These are phyloP conservation scores for Irineochytrium annulatum DNA, from an alignment of 192 early-diverging fungal species.

Conservation along the genomic window DNA sequence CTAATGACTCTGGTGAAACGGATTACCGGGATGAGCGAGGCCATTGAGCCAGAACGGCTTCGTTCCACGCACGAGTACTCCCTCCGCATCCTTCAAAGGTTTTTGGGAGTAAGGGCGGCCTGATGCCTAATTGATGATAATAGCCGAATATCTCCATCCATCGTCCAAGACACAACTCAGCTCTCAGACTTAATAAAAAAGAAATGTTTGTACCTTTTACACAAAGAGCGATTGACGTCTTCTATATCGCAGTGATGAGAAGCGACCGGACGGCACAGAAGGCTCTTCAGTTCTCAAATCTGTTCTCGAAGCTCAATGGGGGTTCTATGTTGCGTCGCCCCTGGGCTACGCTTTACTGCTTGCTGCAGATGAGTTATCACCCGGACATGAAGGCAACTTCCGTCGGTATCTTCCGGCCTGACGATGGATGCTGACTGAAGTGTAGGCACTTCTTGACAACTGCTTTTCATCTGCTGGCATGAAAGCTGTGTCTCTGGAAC, in stretches of 20 bases:
- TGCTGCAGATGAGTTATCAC: neutral
- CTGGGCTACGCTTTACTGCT: neutral
- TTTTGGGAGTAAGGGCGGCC: too few relatives aligned
- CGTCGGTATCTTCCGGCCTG: slow-evolving; percentile 18
- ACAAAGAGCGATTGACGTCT: neutral
- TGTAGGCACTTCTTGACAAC: neutral
- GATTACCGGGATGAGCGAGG: too few relatives aligned
- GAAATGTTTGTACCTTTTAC: slow-evolving; percentile 44
- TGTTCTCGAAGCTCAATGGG: slow-evolving; percentile 51
- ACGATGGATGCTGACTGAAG: slow-evolving; percentile 14
- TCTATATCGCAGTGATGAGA: slow-evolving; percentile 43
- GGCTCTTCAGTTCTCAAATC: slow-evolving; percentile 56
- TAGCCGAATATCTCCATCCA: slow-evolving; percentile 53
- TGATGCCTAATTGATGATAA: too few relatives aligned
- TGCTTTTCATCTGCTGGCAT: neutral
- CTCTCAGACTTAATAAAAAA: slow-evolving; percentile 61
- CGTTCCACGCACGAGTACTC: too few relatives aligned
- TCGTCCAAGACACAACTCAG: slow-evolving; percentile 52
- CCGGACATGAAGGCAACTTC: slow-evolving; percentile 11
- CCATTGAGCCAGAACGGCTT: too few relatives aligned
- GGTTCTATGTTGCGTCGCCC: slow-evolving; percentile 26
- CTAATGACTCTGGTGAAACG: too few relatives aligned
- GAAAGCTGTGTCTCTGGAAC: neutral
- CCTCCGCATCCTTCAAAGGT: too few relatives aligned
- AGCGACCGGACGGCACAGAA: slow-evolving; percentile 44